These are phyloP conservation scores for Lepraria neglecta DNA, from an alignment of 495 filamentous ascomycete species.

Conservation along the genomic window DNA sequence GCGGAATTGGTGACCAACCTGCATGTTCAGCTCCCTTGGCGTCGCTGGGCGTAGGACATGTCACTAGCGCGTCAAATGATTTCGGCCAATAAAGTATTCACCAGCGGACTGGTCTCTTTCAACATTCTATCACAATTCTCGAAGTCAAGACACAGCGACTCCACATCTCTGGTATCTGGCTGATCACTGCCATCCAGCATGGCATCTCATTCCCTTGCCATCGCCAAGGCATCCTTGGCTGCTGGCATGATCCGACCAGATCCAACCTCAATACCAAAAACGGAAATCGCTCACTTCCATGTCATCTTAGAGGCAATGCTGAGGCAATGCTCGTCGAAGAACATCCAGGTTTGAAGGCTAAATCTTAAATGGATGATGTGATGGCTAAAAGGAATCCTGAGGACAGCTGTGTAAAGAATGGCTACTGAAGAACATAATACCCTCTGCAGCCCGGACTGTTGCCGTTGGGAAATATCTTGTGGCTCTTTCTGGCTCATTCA, in stretches of 20 bases:
- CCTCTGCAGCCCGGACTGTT: conserved; percentile 57
- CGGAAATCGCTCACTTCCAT: conserved; percentile 70
- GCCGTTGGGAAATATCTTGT: conserved; percentile 72
- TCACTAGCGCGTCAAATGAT: too few relatives aligned
- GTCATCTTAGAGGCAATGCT: conserved; percentile 58
- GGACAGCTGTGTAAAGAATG: conserved; percentile 79
- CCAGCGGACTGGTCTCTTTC: too few relatives aligned
- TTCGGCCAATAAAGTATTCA: too few relatives aligned
- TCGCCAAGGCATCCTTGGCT: conserved; percentile 75
- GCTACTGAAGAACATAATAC: conserved; percentile 65
- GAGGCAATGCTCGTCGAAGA: conserved; percentile 68
- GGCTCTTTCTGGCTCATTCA: conserved; percentile 58
- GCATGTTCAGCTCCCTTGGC: too few relatives aligned
- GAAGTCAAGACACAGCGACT: neutral
- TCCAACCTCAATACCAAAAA: conserved; percentile 59
- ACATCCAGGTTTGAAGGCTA: conserved; percentile 92
- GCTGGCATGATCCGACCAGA: conserved; percentile 71
- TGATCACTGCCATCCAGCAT: conserved; percentile 36
- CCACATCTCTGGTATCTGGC: neutral
- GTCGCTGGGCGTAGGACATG: too few relatives aligned
- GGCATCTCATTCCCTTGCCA: conserved; percentile 68
- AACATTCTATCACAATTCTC: too few relatives aligned
- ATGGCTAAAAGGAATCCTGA: conserved; percentile 48
- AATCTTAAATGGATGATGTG: conserved; percentile 44
- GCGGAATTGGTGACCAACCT: too few relatives aligned